Evolutionary conservation across 345 rosid genomes (phyloP), one percentile per base, ranked within the genome.

Genomic region (Triadica sebifera): DNA sequence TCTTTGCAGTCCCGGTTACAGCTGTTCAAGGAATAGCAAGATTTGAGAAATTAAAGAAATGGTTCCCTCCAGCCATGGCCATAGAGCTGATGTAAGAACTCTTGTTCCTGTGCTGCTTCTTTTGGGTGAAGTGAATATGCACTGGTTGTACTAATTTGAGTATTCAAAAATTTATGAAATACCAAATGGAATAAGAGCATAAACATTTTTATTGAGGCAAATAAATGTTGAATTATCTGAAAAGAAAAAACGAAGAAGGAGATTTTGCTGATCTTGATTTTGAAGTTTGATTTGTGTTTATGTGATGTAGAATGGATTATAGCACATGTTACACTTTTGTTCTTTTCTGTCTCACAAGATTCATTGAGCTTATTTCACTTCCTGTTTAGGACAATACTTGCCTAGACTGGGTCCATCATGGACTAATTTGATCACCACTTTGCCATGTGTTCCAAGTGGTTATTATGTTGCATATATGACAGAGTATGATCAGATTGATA

Each of bases 11-110:
- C 81, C 97, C 93, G 8, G 98, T 91, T 67, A 86, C 98, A 62
- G 96, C 97, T 66, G 98, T 94, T 76, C 98, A 92, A 80, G 98
- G 98, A 80, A 91, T 94, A 20, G 98, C 94, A 61, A 89, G 84
- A 72, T 86, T 84, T 70, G 98, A 94, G 85, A 94, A 91, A 77
- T 84, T 94, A 24, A 89, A 85, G 85, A 87, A 86, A 81, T 88
- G 97, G 95, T 91, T 94, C 77, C 97, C 95, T 73, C 97, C 95
- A 22, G 91, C 89, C 81, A 87, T 81, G 85, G 94, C 88, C 10
- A 68, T 91, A 63, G 83, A 91, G 80, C 88, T 92, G 75, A 91
- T 94, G 97, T 89, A 84, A 84, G 85, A 56, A 43, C 57, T 74
- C 69, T 69, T 67, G 20, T 15, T 51, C 68, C 56, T 34, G 12